Conservation (phyloP, 805 yeast genomes). For the Saccharomyces mikatae region DNA sequence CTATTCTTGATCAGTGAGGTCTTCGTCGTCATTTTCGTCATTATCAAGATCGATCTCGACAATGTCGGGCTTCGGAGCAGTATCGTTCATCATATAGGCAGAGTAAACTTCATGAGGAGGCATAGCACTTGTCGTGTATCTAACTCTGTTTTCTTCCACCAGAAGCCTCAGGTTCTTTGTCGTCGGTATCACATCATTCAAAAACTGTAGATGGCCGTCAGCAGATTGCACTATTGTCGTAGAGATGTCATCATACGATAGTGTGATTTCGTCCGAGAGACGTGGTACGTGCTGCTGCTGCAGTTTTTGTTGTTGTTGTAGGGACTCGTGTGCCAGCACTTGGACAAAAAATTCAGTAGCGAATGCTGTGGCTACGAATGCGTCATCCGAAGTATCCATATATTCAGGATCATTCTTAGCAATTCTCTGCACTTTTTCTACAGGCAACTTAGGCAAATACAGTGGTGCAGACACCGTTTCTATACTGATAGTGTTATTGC, state of each 20-base stretch:
- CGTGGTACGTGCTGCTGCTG: neutral
- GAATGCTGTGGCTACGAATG: conserved; percentile 20
- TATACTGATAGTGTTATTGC: neutral
- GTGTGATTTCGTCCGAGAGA: conserved; percentile 6
- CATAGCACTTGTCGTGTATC: conserved; percentile 14
- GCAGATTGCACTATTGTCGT: neutral
- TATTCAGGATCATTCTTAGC: conserved; percentile 25
- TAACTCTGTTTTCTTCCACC: conserved; percentile 22
- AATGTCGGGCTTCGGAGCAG: neutral
- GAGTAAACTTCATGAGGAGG: conserved; percentile 12
- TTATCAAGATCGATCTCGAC: neutral
- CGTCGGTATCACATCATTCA: conserved; percentile 22
- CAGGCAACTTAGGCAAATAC: conserved; percentile 10
- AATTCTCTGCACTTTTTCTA: conserved; percentile 21
- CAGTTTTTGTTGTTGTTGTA: conserved; percentile 9
- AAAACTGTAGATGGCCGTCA: conserved; percentile 16
- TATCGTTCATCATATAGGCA: neutral
- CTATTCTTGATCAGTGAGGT: neutral
- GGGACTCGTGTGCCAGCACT: conserved; percentile 16
- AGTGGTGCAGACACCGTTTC: neutral
- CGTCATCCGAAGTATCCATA: conserved; percentile 17
- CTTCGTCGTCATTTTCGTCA: neutral
- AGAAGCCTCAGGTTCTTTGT: conserved; percentile 18
- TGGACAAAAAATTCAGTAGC: conserved; percentile 23
- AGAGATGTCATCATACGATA: conserved; percentile 21